Percentiles rank a stretch among this genome's conserved stretches.
These are phyloP conservation scores for Spatholobus suberectus DNA, from an alignment of 306 rosid genomes.

Conservation along the genomic window DNA sequence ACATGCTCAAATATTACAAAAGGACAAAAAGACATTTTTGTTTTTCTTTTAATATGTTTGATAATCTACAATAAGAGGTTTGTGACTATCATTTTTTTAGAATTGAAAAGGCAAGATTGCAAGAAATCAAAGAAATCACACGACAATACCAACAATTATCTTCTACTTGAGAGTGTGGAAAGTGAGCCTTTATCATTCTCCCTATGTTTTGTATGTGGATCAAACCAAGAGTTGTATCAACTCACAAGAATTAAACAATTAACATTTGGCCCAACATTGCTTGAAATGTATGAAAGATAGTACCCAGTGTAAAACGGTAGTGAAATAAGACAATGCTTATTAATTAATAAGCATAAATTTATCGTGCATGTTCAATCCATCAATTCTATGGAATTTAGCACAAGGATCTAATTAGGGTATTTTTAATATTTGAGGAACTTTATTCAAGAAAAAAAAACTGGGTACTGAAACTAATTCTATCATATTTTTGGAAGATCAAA, in stretches of 20 bases:
- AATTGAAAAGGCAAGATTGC: not conserved
- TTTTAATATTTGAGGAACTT: no score
- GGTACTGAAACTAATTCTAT: no score
- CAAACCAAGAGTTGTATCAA: constrained; percentile 98
- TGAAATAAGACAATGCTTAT: not conserved
- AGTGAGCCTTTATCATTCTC: constrained; percentile 95
- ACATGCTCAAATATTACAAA: not conserved
- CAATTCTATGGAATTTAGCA: no score
- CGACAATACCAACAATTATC: not conserved
- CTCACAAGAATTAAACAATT: constrained; percentile 55
- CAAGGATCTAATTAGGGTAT: no score
- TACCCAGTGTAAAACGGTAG: no score
- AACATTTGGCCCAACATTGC: constrained; percentile 1
- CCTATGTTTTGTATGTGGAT: constrained; percentile 99
- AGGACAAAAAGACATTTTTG: not conserved
- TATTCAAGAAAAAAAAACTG: no score
- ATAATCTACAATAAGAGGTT: constrained; percentile 5
- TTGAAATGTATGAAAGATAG: constrained; percentile 9
- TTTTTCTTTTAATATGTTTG: not conserved
- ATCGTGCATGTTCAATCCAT: not conserved
- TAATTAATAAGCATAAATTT: no score
- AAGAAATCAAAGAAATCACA: constrained; percentile 5
- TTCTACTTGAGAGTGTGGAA: constrained; percentile 96
- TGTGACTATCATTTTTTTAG: not conserved
- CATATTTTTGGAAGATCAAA: no score